Evolutionary conservation across 148 eudicot genomes (phyloP), one percentile per base, ranked within the genome.

Genomic region (Vaccinium darrowii): DNA sequence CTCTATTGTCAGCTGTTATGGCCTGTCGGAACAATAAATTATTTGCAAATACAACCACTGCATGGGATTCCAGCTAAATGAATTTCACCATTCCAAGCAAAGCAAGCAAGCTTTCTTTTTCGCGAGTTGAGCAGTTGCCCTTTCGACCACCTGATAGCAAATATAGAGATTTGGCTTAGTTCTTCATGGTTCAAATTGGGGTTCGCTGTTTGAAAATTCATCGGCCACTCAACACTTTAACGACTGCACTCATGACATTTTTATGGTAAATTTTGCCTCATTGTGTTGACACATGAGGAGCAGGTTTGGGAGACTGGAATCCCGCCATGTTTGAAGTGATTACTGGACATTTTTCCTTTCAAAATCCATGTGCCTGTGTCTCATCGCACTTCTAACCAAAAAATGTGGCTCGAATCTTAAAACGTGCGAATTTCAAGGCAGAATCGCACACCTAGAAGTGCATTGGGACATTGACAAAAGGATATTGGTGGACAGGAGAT

Each of bases 51-150:
- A 76, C 81, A 76, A 43, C 15, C 53, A 27, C 16, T 19, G 49
- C 14, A 33, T 27, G 6, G 43, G 14, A 63, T 23, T 9, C 67
- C 13, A 54, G 56, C 3, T 3, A 51, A 79, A 23, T 71, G 30
- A 53, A 81, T 63, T 69, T 60, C 65, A 82, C 52, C 80, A 58
- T 62, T 76, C 81, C 76, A 86, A 84, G 87, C 91, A 82, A 79
- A 94, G 95, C 89, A 92, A 90, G 88, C 90, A 90, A 82, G 88
- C 88, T 60, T 87, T 82, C 65, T 92, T 92, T 54, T 88, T 88
- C 13, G 83, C 56, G 78, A 88, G 80, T 76, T 89, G 91, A 25
- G 84, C 79, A 69, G 87, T 94, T 36, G 93, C 95, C 47, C 33
- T 83, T 39, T 94, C 92, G 47, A 94, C 89, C 67, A 91, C 86